phyloP scores from a whole-genome alignment of 495 filamentous ascomycete genomes.

The Hypoxylon perforatum region DNA sequence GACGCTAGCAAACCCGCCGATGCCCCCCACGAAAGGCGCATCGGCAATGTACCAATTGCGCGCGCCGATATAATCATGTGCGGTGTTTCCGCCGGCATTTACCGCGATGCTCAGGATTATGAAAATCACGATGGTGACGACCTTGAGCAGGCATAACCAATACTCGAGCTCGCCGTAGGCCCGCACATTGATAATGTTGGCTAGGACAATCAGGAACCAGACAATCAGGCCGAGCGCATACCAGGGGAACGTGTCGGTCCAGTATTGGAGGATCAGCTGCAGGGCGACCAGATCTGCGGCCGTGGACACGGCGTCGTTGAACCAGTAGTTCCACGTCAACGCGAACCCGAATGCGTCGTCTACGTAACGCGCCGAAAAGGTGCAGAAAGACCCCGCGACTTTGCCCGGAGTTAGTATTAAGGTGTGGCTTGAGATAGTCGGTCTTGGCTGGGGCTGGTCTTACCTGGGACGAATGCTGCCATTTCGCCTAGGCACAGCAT shows the following conservation, averaged over 20 bases:
- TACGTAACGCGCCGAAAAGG: constrained; percentile 71
- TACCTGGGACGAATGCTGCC: constrained; percentile 68
- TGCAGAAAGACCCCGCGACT: constrained; percentile 72
- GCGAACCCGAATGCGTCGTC: constrained; percentile 74
- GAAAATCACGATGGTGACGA: constrained; percentile 71
- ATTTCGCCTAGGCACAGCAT: constrained; percentile 65
- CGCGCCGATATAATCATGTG: constrained; percentile 68
- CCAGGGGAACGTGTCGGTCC: constrained; percentile 63
- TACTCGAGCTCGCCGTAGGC: constrained; percentile 77
- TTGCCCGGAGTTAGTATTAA: constrained; percentile 1
- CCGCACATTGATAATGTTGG: constrained; percentile 70
- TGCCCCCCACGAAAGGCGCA: constrained; percentile 43
- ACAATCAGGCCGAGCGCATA: constrained; percentile 74
- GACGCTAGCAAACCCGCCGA: constrained; percentile 41
- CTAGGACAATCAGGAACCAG: constrained; percentile 67
- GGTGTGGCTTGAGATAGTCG: neutral
- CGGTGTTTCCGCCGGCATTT: constrained; percentile 67
- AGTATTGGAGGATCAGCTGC: constrained; percentile 72
- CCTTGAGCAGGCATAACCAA: constrained; percentile 71
- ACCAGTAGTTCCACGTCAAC: constrained; percentile 67
- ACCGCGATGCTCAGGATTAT: constrained; percentile 67
- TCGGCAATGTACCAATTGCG: constrained; percentile 65
- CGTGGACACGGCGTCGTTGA: constrained; percentile 64
- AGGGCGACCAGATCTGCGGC: constrained; percentile 75
- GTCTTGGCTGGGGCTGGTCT: constrained; percentile 14